Evolutionary conservation across 2,329 filamentous ascomycete genomes (phyloP), one percentile per base, ranked within the genome.

Genomic region (Myriosclerotinia curreyana): DNA sequence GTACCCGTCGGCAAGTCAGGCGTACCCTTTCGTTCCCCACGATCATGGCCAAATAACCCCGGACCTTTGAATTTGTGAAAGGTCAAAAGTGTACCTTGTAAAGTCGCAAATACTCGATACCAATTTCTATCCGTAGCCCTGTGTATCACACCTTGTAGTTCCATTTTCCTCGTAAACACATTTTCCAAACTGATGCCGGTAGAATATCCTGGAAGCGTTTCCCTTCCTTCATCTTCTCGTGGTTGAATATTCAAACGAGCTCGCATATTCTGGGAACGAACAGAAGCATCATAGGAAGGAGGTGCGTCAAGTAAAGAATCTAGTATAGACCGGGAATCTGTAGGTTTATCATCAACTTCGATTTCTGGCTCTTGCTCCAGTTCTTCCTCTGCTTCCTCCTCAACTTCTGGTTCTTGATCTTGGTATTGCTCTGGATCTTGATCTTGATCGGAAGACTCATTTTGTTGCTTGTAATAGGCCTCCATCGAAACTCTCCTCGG

Each of bases 1-100:
- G 82, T 75, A 78, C 76, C 87, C 49, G 76, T 79, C 36, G 78
- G 83, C 69, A 77, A 79, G 71, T 82, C 81, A 22, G 80, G 79
- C 66, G 77, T 79, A 65, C 82, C 77, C 22, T 78, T 79, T 3
- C 81, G 80, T 1, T 80, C 81, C 54, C 76, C 77, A 68, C 80
- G 82, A 66, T 73, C 75, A 64, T 75, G 79, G 71, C 76, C 78
- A 65, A 81, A 80, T 76, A 80, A 80, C 36, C 82, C 79, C 60
- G 83, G 80, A 69, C 82, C 82, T 75, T 89, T 90, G 62, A 83
- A 79, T 60, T 83, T 81, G 76, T 91, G 81, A 36, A 92, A 77
- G 71, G 82, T 83, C 68, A 92, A 80, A 49, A 86, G 82, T 0
- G 89, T 92, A 12, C 89, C 89, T 70, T 84, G 83, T 36, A 92